Evolutionary conservation across 768 basidiomycete species (phyloP), one percentile per base, ranked within the genome.

Genomic region (Collybia sordida): DNA sequence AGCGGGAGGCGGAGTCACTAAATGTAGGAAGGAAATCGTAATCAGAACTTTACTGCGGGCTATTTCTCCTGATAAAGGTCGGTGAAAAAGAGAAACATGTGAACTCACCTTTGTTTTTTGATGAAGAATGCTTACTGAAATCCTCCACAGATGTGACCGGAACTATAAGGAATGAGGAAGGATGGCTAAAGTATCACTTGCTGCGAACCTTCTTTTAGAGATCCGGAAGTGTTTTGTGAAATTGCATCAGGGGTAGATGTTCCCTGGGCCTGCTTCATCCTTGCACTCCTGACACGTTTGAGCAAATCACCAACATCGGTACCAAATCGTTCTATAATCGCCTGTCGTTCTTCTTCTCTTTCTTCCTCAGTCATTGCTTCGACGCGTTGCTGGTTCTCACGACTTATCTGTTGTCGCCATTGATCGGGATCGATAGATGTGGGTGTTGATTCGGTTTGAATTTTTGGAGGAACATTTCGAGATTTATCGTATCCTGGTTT

Each of bases 271-370:
- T 61, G 27, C 39, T 61, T 68, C 66, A 74, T 79, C 64, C 74
- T 69, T 18, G 77, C 75, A 44, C 73, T 68, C 53, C 72, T 75
- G 18, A 80, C 79, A 47, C 74, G 80, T 58, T 68, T 76, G 61
- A 95, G 55, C 3, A 90, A 65, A 39, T 85, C 83, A 2, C 74
- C 73, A 8, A 92, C 73, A 15, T 79, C 82, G 1, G 76, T 70
- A 0, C 92, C 93, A 60, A 95, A 85, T 39, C 80, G 77, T 52
- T 89, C 83, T 22, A 89, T 49, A 36, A 95, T 80, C 53, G 90
- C 81, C 44, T 68, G 68, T 38, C 74, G 72, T 64, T 88, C 91
- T 45, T 78, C 65, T 53, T 85, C 82, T 8, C 83, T 73, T 63
- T 94, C 88, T 14, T 82, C 81, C 9, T 80, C 78, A 2, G 78